A percentile compares a stretch with the other conserved stretches of the same genome.
phyloP scores from a whole-genome alignment of 805 yeast species.

The Debaryomyces castellii region DNA sequence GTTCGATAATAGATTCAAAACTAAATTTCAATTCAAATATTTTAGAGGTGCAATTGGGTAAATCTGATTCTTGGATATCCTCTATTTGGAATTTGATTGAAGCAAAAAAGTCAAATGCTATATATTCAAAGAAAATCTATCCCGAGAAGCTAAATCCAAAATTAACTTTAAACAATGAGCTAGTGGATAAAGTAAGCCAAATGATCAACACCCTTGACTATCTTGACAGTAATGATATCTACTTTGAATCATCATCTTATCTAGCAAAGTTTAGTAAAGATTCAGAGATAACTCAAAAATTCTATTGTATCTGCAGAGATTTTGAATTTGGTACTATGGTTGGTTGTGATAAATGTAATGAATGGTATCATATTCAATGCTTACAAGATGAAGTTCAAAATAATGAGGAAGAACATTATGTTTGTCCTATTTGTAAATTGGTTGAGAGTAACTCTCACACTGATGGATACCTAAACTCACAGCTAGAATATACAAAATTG shows the following conservation, averaged over 20 bases:
- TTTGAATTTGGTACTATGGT: conserved; percentile 63
- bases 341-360: conserved; percentile 67
- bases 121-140: conserved; percentile 13
- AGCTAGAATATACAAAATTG: conserved; percentile 14
- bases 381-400: conserved; percentile 30
- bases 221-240: conserved; percentile 29
- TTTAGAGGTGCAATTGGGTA: conserved; percentile 13
- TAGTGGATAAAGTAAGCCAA: conserved; percentile 18
- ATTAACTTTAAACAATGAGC: conserved; percentile 15
- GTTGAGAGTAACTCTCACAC: conserved; percentile 12
- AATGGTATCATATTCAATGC: conserved; percentile 71
- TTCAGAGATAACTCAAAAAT: conserved; percentile 11
- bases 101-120: conserved; percentile 7
- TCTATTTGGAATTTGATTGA: conserved; percentile 14
- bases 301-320: conserved; percentile 64
- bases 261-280: conserved; percentile 8
- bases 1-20: conserved; percentile 19
- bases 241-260: conserved; percentile 26
- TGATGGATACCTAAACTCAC: conserved; percentile 15
- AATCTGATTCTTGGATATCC: conserved; percentile 24
- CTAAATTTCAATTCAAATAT: conserved; percentile 14
- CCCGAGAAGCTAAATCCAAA: conserved; percentile 15
- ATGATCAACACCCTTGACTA: conserved; percentile 20
- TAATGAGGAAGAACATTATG: conserved; percentile 21
- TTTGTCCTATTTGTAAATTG: conserved; percentile 32